phyloP scores from a whole-genome alignment of 2,329 filamentous ascomycete genomes.

The Fusarium miscanthi region DNA sequence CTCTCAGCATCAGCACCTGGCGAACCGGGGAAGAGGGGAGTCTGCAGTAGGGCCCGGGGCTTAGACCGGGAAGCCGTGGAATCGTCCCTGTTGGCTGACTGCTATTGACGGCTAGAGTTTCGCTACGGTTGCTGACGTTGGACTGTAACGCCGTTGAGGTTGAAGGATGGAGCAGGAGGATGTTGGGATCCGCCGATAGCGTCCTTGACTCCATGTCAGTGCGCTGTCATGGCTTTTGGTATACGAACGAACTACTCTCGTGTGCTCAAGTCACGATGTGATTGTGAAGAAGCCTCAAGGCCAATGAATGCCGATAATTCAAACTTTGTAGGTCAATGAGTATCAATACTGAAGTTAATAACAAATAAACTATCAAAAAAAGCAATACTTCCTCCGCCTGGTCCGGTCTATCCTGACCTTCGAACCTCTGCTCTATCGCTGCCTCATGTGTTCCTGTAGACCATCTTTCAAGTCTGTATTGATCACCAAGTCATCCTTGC shows the following conservation, averaged over 20 bases:
- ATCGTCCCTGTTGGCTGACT: slow-evolving; percentile 32
- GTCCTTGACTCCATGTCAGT: not conserved
- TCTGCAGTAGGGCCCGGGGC: slow-evolving; percentile 35
- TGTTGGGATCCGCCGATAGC: not conserved
- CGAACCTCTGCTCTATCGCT: not conserved
- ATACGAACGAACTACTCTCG: not conserved
- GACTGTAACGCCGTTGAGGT: slow-evolving; percentile 16
- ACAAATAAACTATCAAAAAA: not conserved
- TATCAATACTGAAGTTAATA: slow-evolving; percentile 4
- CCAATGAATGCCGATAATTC: not conserved
- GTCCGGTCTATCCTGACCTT: slow-evolving; percentile 1
- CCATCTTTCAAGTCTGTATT: slow-evolving; percentile 57
- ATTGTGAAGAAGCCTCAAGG: not conserved
- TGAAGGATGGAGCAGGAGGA: not conserved
- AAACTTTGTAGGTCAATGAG: slow-evolving; percentile 1
- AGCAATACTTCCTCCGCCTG: not conserved
- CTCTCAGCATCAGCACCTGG: not conserved
- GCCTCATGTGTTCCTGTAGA: slow-evolving; percentile 43
- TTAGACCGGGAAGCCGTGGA: slow-evolving; percentile 32
- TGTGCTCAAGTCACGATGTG: not conserved
- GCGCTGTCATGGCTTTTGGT: not conserved
- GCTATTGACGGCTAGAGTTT: slow-evolving; percentile 8
- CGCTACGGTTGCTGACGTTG: slow-evolving; percentile 32
- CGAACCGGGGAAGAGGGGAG: slow-evolving; percentile 29
- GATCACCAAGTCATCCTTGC: slow-evolving; percentile 63